Evolutionary conservation across 2,329 filamentous ascomycete species (phyloP).

Genomic region (Xylariaceae sp.): DNA sequence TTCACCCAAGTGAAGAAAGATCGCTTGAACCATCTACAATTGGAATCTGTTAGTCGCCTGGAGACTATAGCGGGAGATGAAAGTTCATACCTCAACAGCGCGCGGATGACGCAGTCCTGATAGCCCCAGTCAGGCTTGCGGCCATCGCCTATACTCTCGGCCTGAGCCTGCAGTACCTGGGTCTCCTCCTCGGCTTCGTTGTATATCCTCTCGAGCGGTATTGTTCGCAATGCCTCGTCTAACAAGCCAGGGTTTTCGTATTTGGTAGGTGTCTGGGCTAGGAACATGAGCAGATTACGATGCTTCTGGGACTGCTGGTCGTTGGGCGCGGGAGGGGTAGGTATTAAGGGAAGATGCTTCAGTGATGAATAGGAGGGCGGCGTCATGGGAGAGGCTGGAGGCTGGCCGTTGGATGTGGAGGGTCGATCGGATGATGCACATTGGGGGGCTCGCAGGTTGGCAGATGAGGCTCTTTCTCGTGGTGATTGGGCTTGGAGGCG

Average conservation of each 20-base stretch:
- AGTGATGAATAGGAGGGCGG: constrained; percentile 60
- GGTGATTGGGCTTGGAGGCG: constrained; percentile 55
- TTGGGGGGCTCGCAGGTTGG: constrained; percentile 42
- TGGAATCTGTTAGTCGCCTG: constrained; percentile 9
- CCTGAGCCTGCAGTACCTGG: constrained; percentile 82
- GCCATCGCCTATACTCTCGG: constrained; percentile 78
- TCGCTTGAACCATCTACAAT: constrained; percentile 81
- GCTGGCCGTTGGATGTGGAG: constrained; percentile 37
- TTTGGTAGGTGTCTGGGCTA: constrained; percentile 84
- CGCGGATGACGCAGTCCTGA: constrained; percentile 91
- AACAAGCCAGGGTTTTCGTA: constrained; percentile 95
- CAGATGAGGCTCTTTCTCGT: constrained; percentile 47
- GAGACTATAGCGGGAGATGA: too few relatives aligned
- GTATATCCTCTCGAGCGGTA: constrained; percentile 89
- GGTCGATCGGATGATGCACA: constrained; percentile 41
- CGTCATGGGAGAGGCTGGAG: constrained; percentile 24
- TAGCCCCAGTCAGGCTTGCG: constrained; percentile 89
- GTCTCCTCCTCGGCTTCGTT: constrained; percentile 90
- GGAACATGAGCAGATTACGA: constrained; percentile 74
- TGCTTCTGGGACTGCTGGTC: constrained; percentile 71
- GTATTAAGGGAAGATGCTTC: constrained; percentile 63
- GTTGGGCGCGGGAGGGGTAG: constrained; percentile 64
- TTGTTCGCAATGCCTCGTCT: constrained; percentile 82
- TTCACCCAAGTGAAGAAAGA: constrained; percentile 97
- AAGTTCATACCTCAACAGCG: constrained; percentile 77